Evolutionary conservation across 2,329 filamentous ascomycete genomes (phyloP), one percentile per base, ranked within the genome.

Genomic region (Monilinia vaccinii-corymbosi): DNA sequence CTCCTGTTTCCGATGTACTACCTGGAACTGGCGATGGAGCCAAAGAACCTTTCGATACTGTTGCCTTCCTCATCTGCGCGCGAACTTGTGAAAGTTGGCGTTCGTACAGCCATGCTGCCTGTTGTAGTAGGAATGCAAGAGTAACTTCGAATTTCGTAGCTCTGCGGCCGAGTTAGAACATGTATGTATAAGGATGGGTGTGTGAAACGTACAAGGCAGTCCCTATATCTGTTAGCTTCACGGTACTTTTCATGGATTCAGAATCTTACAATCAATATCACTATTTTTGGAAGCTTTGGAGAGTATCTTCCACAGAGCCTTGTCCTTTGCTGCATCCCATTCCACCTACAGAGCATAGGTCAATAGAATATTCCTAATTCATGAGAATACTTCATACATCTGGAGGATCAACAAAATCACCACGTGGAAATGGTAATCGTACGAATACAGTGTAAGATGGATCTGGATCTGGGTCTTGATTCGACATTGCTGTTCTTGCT

Each of bases 31-130:
- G 83, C 2, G 84, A 84, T 1, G 81, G 79, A 1, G 79, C 78
- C 21, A 78, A 74, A 4, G 83, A 83, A 60, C 76, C 71, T 61
- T 80, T 80, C 56, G 79, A 78, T 8, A 80, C 80, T 3, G 81
- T 84, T 47, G 86, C 84, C 71, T 87, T 94, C 63, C 89, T 85
- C 78, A 97, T 91, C 75, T 97, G 91, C 23, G 89, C 91, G 66
- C 90, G 85, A 51, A 97, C 89, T 72, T 97, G 91, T 0, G 89
- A 89, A 32, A 95, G 82, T 75, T 97, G 91, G 56, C 89, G 82
- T 72, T 97, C 92, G 70, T 94, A 96, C 7, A 97, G 82, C 82
- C 91, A 96, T 73, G 91, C 91, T 64, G 91, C 91, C 74, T 99
- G 91, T 71, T 96, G 90, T 18, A 97, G 82, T 36, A 99, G 81